phyloP scores from a whole-genome alignment of 2,329 filamentous ascomycete genomes.

The Chrysoporthe deuterocubensis region DNA sequence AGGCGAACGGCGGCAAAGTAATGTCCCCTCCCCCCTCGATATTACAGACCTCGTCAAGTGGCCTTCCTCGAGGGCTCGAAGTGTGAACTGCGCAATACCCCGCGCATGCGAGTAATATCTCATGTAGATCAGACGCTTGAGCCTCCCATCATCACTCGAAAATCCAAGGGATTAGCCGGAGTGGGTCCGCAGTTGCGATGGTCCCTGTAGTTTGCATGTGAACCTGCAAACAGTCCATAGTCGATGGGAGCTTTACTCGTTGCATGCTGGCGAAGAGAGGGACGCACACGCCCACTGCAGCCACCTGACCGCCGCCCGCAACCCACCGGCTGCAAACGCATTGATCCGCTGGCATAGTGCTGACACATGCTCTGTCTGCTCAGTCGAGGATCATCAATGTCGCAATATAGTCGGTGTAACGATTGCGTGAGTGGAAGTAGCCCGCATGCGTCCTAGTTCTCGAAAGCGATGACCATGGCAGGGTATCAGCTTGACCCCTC shows the following conservation, averaged over 20 bases:
- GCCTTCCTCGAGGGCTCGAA: slow-evolving; percentile 7
- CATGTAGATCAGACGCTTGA: background rate
- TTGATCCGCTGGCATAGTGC: slow-evolving; percentile 13
- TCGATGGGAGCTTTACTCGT: background rate
- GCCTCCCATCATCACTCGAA: background rate
- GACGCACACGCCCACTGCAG: background rate
- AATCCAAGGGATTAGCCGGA: background rate
- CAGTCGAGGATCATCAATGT: slow-evolving; percentile 7
- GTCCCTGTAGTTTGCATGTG: slow-evolving; percentile 20
- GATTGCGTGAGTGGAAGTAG: background rate
- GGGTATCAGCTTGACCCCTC: background rate
- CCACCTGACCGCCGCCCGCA: slow-evolving; percentile 1
- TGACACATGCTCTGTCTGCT: slow-evolving; percentile 6
- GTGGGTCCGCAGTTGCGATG: slow-evolving; percentile 6
- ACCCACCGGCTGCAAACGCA: slow-evolving; percentile 6
- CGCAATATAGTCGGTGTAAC: slow-evolving; percentile 21
- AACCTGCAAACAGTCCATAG: slow-evolving; percentile 20
- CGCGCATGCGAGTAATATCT: background rate
- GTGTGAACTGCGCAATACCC: background rate
- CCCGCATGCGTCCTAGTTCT: background rate
- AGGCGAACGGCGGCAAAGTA: background rate
- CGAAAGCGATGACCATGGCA: background rate
- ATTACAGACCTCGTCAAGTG: background rate
- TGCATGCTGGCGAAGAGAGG: background rate
- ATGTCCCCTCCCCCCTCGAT: background rate